Percentiles rank a stretch among this genome's conserved stretches.
These are phyloP conservation scores for Starmera quercuum DNA, from an alignment of 805 yeast species.

Conservation along the genomic window DNA sequence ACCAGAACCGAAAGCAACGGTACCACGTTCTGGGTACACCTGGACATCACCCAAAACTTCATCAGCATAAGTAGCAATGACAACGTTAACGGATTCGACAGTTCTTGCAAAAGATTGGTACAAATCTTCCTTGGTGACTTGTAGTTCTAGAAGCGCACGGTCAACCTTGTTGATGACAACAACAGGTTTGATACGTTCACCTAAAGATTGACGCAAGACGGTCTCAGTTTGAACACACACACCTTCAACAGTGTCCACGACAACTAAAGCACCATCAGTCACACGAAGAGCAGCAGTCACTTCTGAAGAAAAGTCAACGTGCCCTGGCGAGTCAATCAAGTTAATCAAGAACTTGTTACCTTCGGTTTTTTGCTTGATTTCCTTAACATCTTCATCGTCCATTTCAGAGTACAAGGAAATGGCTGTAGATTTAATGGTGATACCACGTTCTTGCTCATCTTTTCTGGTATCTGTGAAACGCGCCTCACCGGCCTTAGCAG, in stretches of 20 bases:
- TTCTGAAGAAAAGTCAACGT: slow-evolving; percentile 99
- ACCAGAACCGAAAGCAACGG: slow-evolving; percentile 99
- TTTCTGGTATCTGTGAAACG: slow-evolving; percentile 99
- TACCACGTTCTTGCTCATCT: slow-evolving; percentile 99
- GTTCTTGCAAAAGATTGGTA: slow-evolving; percentile 98
- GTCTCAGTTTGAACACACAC: slow-evolving; percentile 99
- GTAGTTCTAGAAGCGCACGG: slow-evolving; percentile 98
- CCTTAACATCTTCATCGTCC: slow-evolving; percentile 81
- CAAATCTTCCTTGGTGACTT: slow-evolving; percentile 97
- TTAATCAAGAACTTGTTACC: slow-evolving; percentile 95
- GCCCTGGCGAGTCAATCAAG: slow-evolving; percentile 99
- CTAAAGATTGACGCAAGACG: slow-evolving; percentile 96
- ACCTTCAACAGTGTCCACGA: slow-evolving; percentile 99
- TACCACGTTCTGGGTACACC: slow-evolving; percentile 98
- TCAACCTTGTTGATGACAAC: slow-evolving; percentile 98
- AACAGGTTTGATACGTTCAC: slow-evolving; percentile 99
- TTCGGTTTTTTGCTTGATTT: slow-evolving; percentile 72
- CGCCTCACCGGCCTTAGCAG: slow-evolving; percentile 99
- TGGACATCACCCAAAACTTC: slow-evolving; percentile 89
- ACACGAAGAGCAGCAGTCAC: slow-evolving; percentile 99
- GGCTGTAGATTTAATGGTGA: slow-evolving; percentile 98
- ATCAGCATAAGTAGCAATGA: slow-evolving; percentile 92
- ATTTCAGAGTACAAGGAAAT: slow-evolving; percentile 90
- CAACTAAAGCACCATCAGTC: slow-evolving; percentile 99
- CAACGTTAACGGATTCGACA: slow-evolving; percentile 98